Conservation (phyloP, 1,284 basidiomycete genomes). For the Porodaedalea pini region DNA sequence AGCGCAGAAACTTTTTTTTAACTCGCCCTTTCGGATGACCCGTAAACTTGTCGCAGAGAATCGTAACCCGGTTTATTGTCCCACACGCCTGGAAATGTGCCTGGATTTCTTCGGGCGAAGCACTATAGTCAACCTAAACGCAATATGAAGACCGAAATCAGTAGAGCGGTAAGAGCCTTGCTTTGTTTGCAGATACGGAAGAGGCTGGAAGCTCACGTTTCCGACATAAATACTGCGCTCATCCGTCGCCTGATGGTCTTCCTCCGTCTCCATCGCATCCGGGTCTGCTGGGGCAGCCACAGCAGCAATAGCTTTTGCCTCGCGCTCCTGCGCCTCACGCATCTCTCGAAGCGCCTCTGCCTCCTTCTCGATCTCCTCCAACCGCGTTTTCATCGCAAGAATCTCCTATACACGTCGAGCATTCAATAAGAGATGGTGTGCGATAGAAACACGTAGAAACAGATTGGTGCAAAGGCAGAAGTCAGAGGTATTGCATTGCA, state of each 20-base stretch:
- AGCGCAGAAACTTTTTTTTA: not conserved
- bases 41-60: constrained; percentile 99
- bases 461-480: not conserved
- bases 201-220: constrained; percentile 67
- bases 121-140: constrained; percentile 90
- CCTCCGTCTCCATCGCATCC: constrained; percentile 66
- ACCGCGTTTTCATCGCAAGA: constrained; percentile 86
- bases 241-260: constrained; percentile 78
- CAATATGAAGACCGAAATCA: not conserved
- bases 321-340: constrained; percentile 66
- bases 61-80: constrained; percentile 98
- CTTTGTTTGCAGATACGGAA: constrained; percentile 13
- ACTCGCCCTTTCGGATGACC: constrained; percentile 97
- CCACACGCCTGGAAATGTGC: constrained; percentile 97
- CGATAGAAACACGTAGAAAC: not conserved
- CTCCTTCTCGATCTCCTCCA: constrained; percentile 91
- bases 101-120: constrained; percentile 98
- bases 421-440: too few species aligned
- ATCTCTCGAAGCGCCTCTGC: constrained; percentile 87
- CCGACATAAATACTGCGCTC: constrained; percentile 92
- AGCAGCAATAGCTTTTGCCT: constrained; percentile 34
- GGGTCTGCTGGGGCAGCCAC: constrained; percentile 30
- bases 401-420: constrained; percentile 61
- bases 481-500: not conserved
- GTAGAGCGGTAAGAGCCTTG: constrained; percentile 1